These are phyloP conservation scores for Penicillium pancosmium DNA, from an alignment of 495 filamentous ascomycete genomes.

Conservation along the genomic window DNA sequence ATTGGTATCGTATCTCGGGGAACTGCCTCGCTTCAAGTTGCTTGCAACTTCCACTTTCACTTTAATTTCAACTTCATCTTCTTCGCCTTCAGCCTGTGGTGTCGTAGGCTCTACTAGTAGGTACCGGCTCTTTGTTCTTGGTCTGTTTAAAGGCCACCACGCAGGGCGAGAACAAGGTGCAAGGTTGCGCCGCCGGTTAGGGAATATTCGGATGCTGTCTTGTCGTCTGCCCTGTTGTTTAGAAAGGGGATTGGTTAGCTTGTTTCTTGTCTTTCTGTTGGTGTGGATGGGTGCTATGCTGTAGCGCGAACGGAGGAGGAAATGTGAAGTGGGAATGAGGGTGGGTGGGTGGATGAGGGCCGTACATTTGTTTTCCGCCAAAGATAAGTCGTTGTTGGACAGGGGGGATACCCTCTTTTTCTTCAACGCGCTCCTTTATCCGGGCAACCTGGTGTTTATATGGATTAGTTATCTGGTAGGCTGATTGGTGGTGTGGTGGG, in stretches of 20 bases:
- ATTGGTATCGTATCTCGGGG: too few relatives aligned
- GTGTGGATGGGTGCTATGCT: neutral
- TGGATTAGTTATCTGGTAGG: neutral
- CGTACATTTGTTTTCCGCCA: conserved; percentile 96
- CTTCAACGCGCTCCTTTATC: conserved; percentile 98
- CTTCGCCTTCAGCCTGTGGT: too few relatives aligned
- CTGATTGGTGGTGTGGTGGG: neutral
- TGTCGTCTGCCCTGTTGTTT: conserved; percentile 78
- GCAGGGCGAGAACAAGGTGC: conserved; percentile 90
- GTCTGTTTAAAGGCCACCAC: conserved; percentile 57
- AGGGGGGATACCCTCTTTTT: conserved; percentile 97
- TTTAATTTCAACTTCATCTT: too few relatives aligned
- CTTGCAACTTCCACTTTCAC: neutral
- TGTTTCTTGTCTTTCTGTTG: neutral
- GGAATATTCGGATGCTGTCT: conserved; percentile 79
- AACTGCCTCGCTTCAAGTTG: conserved; percentile 4
- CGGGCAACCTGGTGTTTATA: conserved; percentile 68
- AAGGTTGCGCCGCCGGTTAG: conserved; percentile 93
- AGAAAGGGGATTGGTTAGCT: neutral
- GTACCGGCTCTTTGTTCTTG: too few relatives aligned
- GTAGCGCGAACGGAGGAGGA: neutral
- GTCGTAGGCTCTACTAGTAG: too few relatives aligned
- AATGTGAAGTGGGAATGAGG: neutral
- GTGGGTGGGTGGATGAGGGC: conserved; percentile 4
- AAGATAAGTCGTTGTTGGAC: conserved; percentile 96